Conservation (phyloP, 129 eudicot species). For the Flaveria brownii region DNA sequence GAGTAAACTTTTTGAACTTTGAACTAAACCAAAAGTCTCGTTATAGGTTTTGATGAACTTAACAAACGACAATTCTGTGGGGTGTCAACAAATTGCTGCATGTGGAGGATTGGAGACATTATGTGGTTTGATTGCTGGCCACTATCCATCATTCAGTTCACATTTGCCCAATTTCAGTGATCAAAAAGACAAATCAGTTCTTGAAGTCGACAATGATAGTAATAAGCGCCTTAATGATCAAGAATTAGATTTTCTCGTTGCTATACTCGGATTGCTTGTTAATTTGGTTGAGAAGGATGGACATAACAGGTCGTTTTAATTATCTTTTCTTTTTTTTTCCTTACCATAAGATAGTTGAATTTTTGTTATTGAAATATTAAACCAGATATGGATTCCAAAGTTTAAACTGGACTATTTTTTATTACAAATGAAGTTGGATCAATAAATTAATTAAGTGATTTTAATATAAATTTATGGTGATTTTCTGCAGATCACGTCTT, state of each 20-base stretch:
- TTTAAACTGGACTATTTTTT: not conserved
- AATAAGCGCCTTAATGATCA: constrained; percentile 65
- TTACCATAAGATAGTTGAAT: not conserved
- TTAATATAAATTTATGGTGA: not conserved
- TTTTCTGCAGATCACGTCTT: constrained; percentile 68
- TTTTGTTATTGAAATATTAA: not conserved
- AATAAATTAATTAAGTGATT: not conserved
- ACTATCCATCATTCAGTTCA: constrained; percentile 70
- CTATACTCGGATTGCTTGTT: constrained; percentile 87
- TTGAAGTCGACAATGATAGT: constrained; percentile 35
- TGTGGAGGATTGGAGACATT: constrained; percentile 83
- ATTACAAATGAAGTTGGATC: not conserved
- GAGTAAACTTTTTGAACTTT: not conserved
- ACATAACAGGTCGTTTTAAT: constrained; percentile 56
- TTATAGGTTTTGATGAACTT: constrained; percentile 89
- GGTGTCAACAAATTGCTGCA: constrained; percentile 91
- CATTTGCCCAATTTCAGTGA: constrained; percentile 36
- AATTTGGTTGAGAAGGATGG: constrained; percentile 89
- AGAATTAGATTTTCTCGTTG: constrained; percentile 87
- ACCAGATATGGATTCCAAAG: not conserved
- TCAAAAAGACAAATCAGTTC: constrained; percentile 42
- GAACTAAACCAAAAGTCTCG: constrained; percentile 10
- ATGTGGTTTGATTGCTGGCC: constrained; percentile 78
- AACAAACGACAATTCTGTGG: constrained; percentile 80
- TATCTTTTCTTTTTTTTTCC: not conserved